These are phyloP conservation scores for Cystobasidiaceae sp. DNA, from an alignment of 1,284 basidiomycete species.

Conservation along the genomic window DNA sequence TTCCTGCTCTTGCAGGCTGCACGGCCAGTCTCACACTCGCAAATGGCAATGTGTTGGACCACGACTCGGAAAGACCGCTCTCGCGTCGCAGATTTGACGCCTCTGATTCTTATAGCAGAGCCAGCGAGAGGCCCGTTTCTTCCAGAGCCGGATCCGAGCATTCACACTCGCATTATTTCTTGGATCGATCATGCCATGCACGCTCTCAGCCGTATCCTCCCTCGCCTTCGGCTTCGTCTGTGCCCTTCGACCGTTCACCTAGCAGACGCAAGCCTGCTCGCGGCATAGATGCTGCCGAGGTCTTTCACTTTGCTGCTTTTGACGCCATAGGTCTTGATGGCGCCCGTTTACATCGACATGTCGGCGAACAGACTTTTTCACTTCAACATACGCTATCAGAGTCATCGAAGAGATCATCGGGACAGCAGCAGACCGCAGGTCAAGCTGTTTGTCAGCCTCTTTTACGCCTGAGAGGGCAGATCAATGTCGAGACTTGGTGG, in stretches of 20 bases:
- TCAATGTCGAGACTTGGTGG: conserved; percentile 8
- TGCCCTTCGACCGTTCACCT: too few species aligned
- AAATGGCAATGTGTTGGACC: not conserved
- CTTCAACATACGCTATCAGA: conserved; percentile 1
- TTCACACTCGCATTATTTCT: too few species aligned
- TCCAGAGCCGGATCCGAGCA: too few species aligned
- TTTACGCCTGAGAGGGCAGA: not conserved
- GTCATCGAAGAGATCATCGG: not conserved
- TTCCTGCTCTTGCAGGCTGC: not conserved
- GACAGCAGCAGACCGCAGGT: not conserved
- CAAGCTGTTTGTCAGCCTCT: conserved; percentile 8
- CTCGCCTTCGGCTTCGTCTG: too few species aligned
- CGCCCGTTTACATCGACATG: not conserved
- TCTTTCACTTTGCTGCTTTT: conserved; percentile 5
- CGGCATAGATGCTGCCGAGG: not conserved
- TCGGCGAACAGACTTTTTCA: not conserved
- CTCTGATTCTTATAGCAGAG: not conserved
- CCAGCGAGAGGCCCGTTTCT: too few species aligned
- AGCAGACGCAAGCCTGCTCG: too few species aligned
- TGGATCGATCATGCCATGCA: too few species aligned
- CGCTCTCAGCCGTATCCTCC: too few species aligned
- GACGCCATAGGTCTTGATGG: conserved; percentile 5
- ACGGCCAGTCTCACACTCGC: not conserved
- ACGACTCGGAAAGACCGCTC: not conserved
- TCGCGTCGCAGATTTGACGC: not conserved